Percentiles rank a stretch among this genome's conserved stretches.
Evolutionary conservation across 2,329 filamentous ascomycete genomes (phyloP).

Genomic region (Berkeleyomyces rouxiae): DNA sequence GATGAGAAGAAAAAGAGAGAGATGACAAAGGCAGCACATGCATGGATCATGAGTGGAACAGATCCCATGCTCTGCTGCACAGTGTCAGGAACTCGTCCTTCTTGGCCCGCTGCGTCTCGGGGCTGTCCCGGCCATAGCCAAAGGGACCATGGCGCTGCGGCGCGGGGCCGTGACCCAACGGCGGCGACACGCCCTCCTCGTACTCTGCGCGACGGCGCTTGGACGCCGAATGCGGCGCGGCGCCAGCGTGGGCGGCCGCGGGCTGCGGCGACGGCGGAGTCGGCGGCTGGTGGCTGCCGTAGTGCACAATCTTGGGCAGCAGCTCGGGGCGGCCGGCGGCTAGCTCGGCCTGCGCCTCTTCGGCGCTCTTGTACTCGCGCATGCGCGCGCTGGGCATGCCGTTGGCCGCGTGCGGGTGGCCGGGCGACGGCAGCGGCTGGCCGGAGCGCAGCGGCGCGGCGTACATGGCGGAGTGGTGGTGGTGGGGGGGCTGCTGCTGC

Average conservation of each 20-base stretch:
- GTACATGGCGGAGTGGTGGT: constrained; percentile 27
- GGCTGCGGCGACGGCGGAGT: constrained; percentile 71
- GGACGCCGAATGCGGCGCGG: constrained; percentile 30
- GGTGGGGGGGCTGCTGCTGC: constrained; percentile 16
- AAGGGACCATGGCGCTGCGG: constrained; percentile 51
- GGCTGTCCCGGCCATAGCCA: constrained; percentile 65
- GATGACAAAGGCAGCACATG: neutral
- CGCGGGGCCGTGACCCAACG: constrained; percentile 57
- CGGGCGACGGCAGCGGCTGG: constrained; percentile 57
- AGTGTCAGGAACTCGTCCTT: constrained; percentile 81
- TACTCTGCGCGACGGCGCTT: constrained; percentile 81
- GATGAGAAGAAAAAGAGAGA: neutral
- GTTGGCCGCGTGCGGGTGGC: constrained; percentile 42
- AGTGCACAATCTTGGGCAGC: constrained; percentile 85
- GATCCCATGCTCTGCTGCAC: constrained; percentile 83
- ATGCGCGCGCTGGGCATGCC: constrained; percentile 43
- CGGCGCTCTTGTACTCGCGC: constrained; percentile 85
- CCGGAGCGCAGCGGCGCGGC: constrained; percentile 33
- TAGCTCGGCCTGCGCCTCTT: constrained; percentile 83
- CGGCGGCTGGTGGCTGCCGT: constrained; percentile 82
- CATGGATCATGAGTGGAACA: constrained; percentile 67
- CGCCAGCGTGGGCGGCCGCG: constrained; percentile 28
- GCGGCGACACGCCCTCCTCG: constrained; percentile 78
- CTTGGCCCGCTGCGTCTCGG: constrained; percentile 69
- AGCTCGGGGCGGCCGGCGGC: constrained; percentile 85